Evolutionary conservation across 148 eudicot species (phyloP).

Genomic region (Nepenthes mirabilis): DNA sequence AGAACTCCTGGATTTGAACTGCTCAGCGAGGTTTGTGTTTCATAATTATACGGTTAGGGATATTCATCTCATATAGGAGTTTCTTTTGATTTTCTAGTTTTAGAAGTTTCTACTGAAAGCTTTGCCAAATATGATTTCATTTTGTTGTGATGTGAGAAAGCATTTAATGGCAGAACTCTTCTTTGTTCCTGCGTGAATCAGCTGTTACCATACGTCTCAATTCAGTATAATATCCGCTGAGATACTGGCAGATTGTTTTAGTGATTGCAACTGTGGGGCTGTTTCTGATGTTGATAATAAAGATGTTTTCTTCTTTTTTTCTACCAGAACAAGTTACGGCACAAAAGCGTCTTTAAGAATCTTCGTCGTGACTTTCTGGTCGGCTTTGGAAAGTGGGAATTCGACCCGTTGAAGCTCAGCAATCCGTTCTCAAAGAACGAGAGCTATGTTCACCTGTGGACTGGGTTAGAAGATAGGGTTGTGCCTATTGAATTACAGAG

Average conservation of each 20-base stretch:
- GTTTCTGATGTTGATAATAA: neutral
- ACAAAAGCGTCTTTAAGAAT: constrained; percentile 56
- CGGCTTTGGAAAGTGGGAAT: constrained; percentile 63
- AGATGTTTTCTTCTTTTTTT: neutral
- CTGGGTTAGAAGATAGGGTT: constrained; percentile 56
- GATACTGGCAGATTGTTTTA: too few relatives aligned
- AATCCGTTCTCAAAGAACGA: constrained; percentile 56
- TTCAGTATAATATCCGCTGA: too few relatives aligned
- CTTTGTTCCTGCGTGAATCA: too few relatives aligned
- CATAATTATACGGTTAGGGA: neutral
- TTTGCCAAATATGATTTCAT: too few relatives aligned
- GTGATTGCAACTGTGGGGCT: neutral
- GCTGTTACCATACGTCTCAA: too few relatives aligned
- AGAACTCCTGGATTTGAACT: constrained; percentile 51
- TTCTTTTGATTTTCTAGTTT: too few relatives aligned
- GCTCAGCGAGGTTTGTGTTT: constrained; percentile 33
- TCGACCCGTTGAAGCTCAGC: constrained; percentile 38
- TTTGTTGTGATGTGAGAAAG: too few relatives aligned
- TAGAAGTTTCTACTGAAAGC: too few relatives aligned
- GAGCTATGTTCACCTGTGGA: constrained; percentile 73
- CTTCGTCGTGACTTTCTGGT: constrained; percentile 55
- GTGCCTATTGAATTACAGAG: constrained; percentile 26
- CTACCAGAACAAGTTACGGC: constrained; percentile 48
- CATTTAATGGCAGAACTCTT: too few relatives aligned
- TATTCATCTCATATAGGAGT: too few relatives aligned